Evolutionary conservation across 805 yeast genomes (phyloP).

Genomic region (Yamadazyma endophytica): DNA sequence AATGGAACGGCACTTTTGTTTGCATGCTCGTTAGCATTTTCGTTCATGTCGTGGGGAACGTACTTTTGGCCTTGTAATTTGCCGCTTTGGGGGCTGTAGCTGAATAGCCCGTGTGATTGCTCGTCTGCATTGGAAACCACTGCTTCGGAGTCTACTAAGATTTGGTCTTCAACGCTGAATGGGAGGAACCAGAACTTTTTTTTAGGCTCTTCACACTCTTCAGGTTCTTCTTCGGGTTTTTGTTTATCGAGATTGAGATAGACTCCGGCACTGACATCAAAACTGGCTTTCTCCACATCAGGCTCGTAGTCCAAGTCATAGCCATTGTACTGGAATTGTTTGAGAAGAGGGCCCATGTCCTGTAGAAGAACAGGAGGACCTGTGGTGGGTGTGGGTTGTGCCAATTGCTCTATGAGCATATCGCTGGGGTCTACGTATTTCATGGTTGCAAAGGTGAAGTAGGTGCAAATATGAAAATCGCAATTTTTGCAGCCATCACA

Average conservation of each 20-base stretch:
- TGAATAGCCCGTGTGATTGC: constrained; percentile 4
- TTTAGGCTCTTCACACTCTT: constrained; percentile 9
- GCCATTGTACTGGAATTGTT: constrained; percentile 1
- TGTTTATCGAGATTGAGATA: constrained; percentile 13
- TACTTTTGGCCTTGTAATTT: neutral
- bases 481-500: too few species aligned
- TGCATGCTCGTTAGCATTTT: neutral
- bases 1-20: neutral
- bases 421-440: constrained; percentile 3
- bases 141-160: constrained; percentile 7
- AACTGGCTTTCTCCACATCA: constrained; percentile 2
- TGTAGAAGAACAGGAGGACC: too few species aligned
- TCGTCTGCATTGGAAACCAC: constrained; percentile 7
- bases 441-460: too few species aligned
- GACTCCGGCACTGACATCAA: constrained; percentile 16
- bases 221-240: constrained; percentile 9
- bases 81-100: neutral
- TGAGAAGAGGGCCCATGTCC: neutral
- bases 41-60: neutral
- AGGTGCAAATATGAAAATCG: too few species aligned
- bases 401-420: constrained; percentile 5
- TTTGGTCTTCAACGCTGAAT: constrained; percentile 5
- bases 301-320: neutral
- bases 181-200: constrained; percentile 17
- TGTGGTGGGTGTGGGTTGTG: too few species aligned